Conservation (phyloP, 345 rosid genomes). For the Populus deltoides region DNA sequence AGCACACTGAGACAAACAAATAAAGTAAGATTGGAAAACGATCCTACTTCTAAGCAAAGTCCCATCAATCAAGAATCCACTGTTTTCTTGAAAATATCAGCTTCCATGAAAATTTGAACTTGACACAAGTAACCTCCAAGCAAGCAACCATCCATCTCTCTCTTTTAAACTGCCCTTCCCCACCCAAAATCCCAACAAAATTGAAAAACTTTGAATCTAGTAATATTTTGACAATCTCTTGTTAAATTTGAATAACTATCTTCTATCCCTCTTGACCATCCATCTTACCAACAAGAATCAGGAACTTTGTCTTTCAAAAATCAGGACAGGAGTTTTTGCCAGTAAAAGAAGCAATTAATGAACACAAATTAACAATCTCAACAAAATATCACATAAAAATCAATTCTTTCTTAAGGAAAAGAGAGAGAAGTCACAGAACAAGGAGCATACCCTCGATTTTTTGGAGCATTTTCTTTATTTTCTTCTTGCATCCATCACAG, state of each 20-base stretch:
- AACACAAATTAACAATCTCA: background rate
- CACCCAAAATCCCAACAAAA: background rate
- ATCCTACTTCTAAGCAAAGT: background rate
- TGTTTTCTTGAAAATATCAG: background rate
- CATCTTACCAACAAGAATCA: background rate
- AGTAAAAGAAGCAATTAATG: background rate
- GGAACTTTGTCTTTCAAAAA: background rate
- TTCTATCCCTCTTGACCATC: background rate
- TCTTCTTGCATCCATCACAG: slow-evolving; percentile 92
- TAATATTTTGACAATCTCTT: background rate
- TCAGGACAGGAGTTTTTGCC: background rate
- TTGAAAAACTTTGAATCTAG: background rate
- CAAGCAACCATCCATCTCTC: background rate
- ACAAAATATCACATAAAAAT: background rate
- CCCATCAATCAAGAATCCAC: background rate
- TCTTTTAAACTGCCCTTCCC: background rate
- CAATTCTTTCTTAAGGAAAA: background rate
- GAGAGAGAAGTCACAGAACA: background rate
- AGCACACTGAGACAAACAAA: background rate
- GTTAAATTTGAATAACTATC: background rate
- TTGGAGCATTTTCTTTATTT: slow-evolving; percentile 69
- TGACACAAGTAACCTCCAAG: background rate
- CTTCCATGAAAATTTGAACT: background rate
- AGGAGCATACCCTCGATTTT: slow-evolving; percentile 67
- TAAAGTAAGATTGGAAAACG: background rate